Conservation (phyloP, 2,329 filamentous ascomycete species). For the Thielaviopsis ethacetica region DNA sequence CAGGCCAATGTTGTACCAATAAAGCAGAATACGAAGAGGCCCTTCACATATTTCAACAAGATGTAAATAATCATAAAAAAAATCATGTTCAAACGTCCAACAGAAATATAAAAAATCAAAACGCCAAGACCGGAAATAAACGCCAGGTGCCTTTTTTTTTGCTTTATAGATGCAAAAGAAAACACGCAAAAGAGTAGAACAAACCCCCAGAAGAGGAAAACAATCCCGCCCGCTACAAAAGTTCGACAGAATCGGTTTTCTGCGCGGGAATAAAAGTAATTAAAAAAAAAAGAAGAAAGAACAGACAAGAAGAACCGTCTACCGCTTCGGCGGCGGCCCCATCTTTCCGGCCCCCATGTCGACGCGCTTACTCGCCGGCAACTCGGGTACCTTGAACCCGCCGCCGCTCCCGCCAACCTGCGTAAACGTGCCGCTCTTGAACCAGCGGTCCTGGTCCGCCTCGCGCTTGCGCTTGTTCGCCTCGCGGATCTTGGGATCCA, state of each 20-base stretch:
- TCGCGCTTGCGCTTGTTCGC: slow-evolving; percentile 83
- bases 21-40: slow-evolving; percentile 1
- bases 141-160: not conserved
- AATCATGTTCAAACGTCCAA: slow-evolving; percentile 5
- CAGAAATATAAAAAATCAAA: not conserved
- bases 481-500: slow-evolving; percentile 79
- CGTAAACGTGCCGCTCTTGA: slow-evolving; percentile 94
- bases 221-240: not conserved
- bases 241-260: not conserved
- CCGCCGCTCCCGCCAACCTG: slow-evolving; percentile 46
- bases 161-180: not conserved
- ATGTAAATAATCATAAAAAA: not conserved
- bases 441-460: slow-evolving; percentile 89
- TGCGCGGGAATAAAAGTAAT: not conserved
- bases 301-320: not conserved
- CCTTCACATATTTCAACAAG: no score
- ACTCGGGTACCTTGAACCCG: slow-evolving; percentile 67
- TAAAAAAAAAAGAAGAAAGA: slow-evolving; percentile 11
- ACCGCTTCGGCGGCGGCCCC: slow-evolving; percentile 19
- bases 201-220: not conserved
- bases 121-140: not conserved
- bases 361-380: slow-evolving; percentile 59
- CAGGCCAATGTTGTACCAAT: not conserved
- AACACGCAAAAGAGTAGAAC: not conserved
- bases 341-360: slow-evolving; percentile 46